Percentiles rank a stretch among this genome's conserved stretches.
Conservation (phyloP, 2,329 filamentous ascomycete genomes). For the Phymatotrichopsis omnivora region DNA sequence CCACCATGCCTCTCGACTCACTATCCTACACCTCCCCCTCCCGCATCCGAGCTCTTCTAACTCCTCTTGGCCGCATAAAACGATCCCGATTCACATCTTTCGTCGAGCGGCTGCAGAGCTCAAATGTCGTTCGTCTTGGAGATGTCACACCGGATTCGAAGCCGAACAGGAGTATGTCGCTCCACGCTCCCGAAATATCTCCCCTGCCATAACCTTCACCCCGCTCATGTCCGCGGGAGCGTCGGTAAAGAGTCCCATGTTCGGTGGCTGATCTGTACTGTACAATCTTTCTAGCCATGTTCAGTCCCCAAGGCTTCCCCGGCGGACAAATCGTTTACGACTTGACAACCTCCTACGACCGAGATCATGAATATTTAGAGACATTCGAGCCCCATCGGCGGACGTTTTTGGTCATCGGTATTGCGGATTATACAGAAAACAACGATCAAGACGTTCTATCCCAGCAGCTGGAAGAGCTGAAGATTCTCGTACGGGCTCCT, state of each 20-base stretch:
- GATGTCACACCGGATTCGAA: constrained; percentile 78
- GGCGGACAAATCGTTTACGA: constrained; percentile 81
- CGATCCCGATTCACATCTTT: constrained; percentile 70
- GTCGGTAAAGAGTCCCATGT: too few relatives aligned
- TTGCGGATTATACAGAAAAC: constrained; percentile 71
- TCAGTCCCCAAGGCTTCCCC: constrained; percentile 81
- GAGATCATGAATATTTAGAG: constrained; percentile 32
- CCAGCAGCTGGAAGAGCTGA: constrained; percentile 58
- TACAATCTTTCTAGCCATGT: constrained; percentile 57
- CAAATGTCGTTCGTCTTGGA: constrained; percentile 72
- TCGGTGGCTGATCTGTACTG: constrained; percentile 11
- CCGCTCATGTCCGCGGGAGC: too few relatives aligned
- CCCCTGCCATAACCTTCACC: background rate
- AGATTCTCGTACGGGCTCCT: constrained; percentile 38
- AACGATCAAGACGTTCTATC: constrained; percentile 46
- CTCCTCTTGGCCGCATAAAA: constrained; percentile 80
- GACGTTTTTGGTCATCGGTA: constrained; percentile 52
- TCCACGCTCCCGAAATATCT: constrained; percentile 15
- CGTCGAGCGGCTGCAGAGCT: constrained; percentile 62
- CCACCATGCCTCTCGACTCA: constrained; percentile 69
- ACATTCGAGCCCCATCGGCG: constrained; percentile 31
- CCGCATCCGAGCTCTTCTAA: constrained; percentile 74
- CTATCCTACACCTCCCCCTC: constrained; percentile 85
- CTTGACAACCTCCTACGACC: constrained; percentile 78
- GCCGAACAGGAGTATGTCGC: constrained; percentile 67